Conservation (phyloP, 805 yeast genomes). For the Brettanomyces nanus region DNA sequence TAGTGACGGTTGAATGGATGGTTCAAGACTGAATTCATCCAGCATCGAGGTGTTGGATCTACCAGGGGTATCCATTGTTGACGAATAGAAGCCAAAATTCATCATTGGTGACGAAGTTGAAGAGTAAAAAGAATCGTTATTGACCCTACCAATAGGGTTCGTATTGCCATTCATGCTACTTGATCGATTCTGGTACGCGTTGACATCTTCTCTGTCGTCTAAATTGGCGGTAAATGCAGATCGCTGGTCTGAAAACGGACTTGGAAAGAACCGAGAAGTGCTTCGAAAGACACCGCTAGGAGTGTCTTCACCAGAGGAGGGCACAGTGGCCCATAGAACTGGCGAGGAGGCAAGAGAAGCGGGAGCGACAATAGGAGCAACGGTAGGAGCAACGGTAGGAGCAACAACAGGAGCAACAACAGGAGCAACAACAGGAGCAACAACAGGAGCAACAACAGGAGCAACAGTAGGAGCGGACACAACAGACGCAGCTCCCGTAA, state of each 20-base stretch:
- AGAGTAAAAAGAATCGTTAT: neutral
- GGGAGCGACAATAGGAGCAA: too few species aligned
- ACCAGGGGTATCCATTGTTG: too few species aligned
- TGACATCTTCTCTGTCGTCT: neutral
- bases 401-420: neutral
- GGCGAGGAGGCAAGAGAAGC: conserved; percentile 16
- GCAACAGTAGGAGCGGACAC: neutral
- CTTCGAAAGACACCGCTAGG: neutral
- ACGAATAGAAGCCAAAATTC: neutral
- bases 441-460: neutral
- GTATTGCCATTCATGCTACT: neutral
- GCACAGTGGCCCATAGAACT: conserved; percentile 16
- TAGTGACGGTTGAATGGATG: too few species aligned
- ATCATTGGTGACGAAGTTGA: neutral
- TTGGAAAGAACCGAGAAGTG: conserved; percentile 27
- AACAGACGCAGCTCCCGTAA: too few species aligned
- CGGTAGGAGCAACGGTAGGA: neutral
- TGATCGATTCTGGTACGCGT: too few species aligned
- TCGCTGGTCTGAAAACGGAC: conserved; percentile 15
- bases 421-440: neutral
- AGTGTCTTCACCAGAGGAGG: conserved; percentile 16
- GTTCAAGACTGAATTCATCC: neutral
- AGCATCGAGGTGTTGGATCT: too few species aligned
- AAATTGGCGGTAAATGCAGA: neutral
- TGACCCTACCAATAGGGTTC: neutral